Percentiles rank a stretch among this genome's conserved stretches.
These are phyloP conservation scores for Tetrapisispora phaffii DNA, from an alignment of 805 yeast species.

Conservation along the genomic window DNA sequence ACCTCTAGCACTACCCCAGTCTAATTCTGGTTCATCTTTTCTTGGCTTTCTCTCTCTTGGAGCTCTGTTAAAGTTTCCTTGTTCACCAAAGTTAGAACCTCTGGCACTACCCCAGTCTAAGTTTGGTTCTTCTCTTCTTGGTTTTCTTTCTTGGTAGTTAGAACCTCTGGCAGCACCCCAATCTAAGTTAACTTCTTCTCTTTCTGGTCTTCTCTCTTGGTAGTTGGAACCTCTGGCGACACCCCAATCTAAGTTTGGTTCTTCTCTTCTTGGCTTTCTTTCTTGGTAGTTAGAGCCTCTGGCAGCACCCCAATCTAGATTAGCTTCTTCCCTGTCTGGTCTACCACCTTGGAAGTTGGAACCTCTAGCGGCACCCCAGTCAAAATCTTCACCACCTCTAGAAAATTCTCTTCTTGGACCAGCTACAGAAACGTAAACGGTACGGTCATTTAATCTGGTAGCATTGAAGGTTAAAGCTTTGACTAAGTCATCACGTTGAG, in stretches of 20 bases:
- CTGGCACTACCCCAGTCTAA: conserved; percentile 35
- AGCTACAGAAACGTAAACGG: conserved; percentile 68
- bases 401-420: conserved; percentile 44
- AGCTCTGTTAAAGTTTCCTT: conserved; percentile 2
- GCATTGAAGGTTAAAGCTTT: conserved; percentile 63
- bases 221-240: conserved; percentile 31
- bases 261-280: conserved; percentile 30
- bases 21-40: conserved; percentile 33
- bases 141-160: conserved; percentile 20
- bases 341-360: conserved; percentile 20
- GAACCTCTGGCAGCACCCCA: conserved; percentile 43
- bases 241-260: conserved; percentile 28
- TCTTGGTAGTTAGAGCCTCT: conserved; percentile 35
- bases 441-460: conserved; percentile 60
- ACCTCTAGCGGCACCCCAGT: conserved; percentile 37
- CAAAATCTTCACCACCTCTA: conserved; percentile 37
- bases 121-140: conserved; percentile 33
- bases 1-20: conserved; percentile 36
- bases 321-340: conserved; percentile 32
- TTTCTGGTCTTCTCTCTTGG: conserved; percentile 22
- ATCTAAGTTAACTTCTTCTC: conserved; percentile 49
- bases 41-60: conserved; percentile 28
- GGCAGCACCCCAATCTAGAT: conserved; percentile 45
- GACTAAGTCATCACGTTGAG: conserved; percentile 65
- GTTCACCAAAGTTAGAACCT: conserved; percentile 19